Conservation (phyloP, 495 filamentous ascomycete species). For the Hypoxylon intermedium region DNA sequence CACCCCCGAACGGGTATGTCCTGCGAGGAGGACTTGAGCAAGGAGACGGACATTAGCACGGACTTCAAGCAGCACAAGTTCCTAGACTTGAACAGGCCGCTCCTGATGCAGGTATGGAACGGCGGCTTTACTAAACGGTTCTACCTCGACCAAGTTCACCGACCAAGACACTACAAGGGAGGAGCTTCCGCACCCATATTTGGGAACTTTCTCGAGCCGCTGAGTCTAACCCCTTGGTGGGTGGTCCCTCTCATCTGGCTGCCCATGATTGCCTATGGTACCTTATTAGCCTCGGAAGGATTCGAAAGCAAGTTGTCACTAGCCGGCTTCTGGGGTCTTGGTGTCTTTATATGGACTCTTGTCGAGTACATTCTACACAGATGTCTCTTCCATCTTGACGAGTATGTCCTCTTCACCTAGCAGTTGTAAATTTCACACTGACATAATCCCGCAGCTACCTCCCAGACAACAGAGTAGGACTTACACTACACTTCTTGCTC, state of each 20-base stretch:
- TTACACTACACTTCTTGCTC: slow-evolving; percentile 91
- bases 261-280: slow-evolving; percentile 78
- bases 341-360: slow-evolving; percentile 83
- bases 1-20: slow-evolving; percentile 86
- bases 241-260: slow-evolving; percentile 85
- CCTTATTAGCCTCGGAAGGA: slow-evolving; percentile 68
- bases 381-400: slow-evolving; percentile 92
- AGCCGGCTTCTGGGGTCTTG: slow-evolving; percentile 65
- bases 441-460: slow-evolving; percentile 66
- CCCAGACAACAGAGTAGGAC: slow-evolving; percentile 87
- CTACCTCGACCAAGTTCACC: slow-evolving; percentile 94
- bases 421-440: slow-evolving; percentile 17
- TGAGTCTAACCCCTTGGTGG: slow-evolving; percentile 94
- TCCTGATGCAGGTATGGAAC: slow-evolving; percentile 87
- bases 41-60: slow-evolving; percentile 74
- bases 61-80: slow-evolving; percentile 93
- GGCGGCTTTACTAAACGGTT: slow-evolving; percentile 91
- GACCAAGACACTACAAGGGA: slow-evolving; percentile 91
- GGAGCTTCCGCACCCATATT: slow-evolving; percentile 93
- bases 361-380: slow-evolving; percentile 91
- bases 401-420: slow-evolving; percentile 60
- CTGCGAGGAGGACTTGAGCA: slow-evolving; percentile 80
- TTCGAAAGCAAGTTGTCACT: slow-evolving; percentile 49
- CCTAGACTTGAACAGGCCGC: slow-evolving; percentile 83
- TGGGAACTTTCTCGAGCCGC: slow-evolving; percentile 95